Base-by-base conservation (phyloP, 2,329 filamentous ascomycete genomes). In the Pseudocercospora macadamiae region DNA sequence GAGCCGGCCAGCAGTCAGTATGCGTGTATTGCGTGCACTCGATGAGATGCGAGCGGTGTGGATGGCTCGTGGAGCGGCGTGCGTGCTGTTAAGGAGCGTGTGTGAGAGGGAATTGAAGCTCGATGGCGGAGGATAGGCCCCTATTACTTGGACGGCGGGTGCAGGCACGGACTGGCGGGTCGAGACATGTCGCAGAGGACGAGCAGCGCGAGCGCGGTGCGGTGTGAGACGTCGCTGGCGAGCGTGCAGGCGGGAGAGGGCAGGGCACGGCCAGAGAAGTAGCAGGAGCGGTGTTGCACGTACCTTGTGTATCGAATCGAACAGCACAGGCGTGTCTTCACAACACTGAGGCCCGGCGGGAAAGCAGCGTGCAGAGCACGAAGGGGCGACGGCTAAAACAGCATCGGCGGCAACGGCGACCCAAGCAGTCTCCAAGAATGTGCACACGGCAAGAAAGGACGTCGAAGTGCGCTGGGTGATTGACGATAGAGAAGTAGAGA, bases 1-100 rank as follows among this genome's bases (percentile, higher is more conserved):
- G 67, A 64, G 61, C 66, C 64, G 66, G 63, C 66, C 66, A 68
- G 67, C 66, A 69, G 68, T 71, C 69, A 71, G 69, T 68, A 62
- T 51, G 32, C 16, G 57, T 26, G 39, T 48, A 60, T 47, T 32
- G 47, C 39, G 55, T 64, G 48, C 47, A 54, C 51, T 57, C 57
- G 49, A 64, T 62, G 64, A 55, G 56, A 56, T 56, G 39, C 49
- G 37, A 48, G 56, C 57, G 57, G 32, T 60, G 53, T 37, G 23
- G 58, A 61, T 54, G 59, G 55, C 37, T 32, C 53, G 25, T 5
- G 12, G 28, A 26, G 47, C 25, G 23, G 47, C 26, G 47, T 5
- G 14, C n/a, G 45, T 49, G 55, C 19, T 18, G 23, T 45, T 37
- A 51, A 58, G 54, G 59, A 58, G 55, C 42, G 59, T 54, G 57